phyloP scores from a whole-genome alignment of 345 rosid genomes.

The Aquilaria sinensis region DNA sequence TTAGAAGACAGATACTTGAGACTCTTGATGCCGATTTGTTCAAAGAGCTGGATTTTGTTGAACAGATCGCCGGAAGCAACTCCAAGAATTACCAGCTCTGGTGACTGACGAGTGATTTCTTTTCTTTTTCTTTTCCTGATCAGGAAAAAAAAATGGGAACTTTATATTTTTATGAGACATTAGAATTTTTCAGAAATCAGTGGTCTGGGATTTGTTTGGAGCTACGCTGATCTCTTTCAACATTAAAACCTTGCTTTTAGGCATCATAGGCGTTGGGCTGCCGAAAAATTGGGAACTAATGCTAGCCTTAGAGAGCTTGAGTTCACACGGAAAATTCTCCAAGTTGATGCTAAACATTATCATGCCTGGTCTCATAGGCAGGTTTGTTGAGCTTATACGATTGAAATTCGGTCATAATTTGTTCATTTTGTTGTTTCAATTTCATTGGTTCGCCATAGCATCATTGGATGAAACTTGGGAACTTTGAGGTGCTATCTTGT shows the following conservation, averaged over 20 bases:
- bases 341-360: constrained; percentile 74
- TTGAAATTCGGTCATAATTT: too few species aligned
- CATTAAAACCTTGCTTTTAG: constrained; percentile 23
- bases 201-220: not conserved
- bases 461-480: not conserved
- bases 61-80: constrained; percentile 49
- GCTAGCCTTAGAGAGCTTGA: constrained; percentile 58
- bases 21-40: constrained; percentile 37
- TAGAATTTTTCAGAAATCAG: not conserved
- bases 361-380: constrained; percentile 98
- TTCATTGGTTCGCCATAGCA: not conserved
- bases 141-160: not conserved
- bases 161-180: not conserved
- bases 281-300: constrained; percentile 71
- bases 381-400: constrained; percentile 32
- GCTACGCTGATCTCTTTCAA: not conserved
- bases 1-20: constrained; percentile 68
- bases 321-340: constrained; percentile 54
- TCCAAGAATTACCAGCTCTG: constrained; percentile 91
- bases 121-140: not conserved
- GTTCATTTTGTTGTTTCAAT: not conserved
- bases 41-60: constrained; percentile 53
- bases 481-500: not conserved
- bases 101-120: constrained; percentile 30
- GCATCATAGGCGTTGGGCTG: constrained; percentile 98